Percentiles rank a stretch among this genome's conserved stretches.
phyloP scores from a whole-genome alignment of 495 filamentous ascomycete species.

The Hypoxylon fragiforme region DNA sequence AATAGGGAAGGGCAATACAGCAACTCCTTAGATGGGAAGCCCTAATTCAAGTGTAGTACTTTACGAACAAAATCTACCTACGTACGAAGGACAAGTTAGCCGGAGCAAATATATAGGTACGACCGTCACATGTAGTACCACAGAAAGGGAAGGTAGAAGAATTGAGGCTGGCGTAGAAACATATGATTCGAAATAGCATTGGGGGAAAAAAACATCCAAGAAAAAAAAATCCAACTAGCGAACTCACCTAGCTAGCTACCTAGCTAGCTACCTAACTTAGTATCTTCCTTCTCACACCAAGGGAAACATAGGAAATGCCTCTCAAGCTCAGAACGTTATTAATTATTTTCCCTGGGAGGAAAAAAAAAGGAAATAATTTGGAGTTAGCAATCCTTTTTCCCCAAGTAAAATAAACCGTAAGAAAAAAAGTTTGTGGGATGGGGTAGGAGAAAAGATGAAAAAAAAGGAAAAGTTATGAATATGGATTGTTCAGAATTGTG shows the following conservation, averaged over 20 bases:
- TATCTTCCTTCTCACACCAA: conserved; percentile 10
- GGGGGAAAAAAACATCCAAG: not conserved
- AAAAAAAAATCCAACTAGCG: conserved; percentile 5
- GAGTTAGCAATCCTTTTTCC: conserved; percentile 8
- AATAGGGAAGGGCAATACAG: not conserved
- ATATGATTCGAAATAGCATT: not conserved
- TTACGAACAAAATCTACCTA: conserved; percentile 24
- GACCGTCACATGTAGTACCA: no score
- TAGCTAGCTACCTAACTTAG: no score
- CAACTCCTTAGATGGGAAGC: not conserved
- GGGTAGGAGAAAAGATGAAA: conserved; percentile 3
- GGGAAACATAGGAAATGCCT: conserved; percentile 9
- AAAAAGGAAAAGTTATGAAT: conserved; percentile 23
- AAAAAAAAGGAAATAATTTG: conserved; percentile 7
- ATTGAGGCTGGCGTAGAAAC: no score
- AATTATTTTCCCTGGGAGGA: not conserved
- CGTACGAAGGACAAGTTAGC: conserved; percentile 3
- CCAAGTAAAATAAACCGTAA: conserved; percentile 1
- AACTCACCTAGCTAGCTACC: conserved; percentile 29
- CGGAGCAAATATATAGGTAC: not conserved
- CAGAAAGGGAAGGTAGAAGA: no score
- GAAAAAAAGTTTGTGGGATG: not conserved
- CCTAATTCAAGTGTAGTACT: not conserved
- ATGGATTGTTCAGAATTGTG: not conserved
- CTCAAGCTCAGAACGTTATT: conserved; percentile 7